A percentile compares a stretch with the other conserved stretches of the same genome.
Evolutionary conservation across 495 filamentous ascomycete genomes (phyloP).

Genomic region (Talaromyces ruber): DNA sequence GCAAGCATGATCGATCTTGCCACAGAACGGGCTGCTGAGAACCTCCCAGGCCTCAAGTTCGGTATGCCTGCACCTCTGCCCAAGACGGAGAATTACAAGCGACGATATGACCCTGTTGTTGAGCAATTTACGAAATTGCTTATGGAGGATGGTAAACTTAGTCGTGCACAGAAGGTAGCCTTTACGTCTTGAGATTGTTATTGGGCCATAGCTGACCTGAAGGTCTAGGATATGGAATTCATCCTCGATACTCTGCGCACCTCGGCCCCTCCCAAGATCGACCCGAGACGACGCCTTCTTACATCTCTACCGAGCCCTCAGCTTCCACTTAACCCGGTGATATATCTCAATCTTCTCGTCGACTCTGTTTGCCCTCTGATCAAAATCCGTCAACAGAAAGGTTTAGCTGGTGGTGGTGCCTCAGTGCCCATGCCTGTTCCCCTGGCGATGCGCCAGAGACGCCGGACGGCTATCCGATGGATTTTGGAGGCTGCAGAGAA

Average conservation of each 20-base stretch:
- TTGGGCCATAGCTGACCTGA: not conserved
- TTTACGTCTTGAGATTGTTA: not conserved
- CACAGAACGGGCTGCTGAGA: conserved; percentile 21
- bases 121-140: conserved; percentile 81
- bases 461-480: conserved; percentile 74
- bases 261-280: conserved; percentile 61
- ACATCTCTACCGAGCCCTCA: conserved; percentile 63
- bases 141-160: conserved; percentile 84
- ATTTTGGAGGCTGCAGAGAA: conserved; percentile 74
- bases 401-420: conserved; percentile 75
- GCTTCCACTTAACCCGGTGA: conserved; percentile 67
- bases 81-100: conserved; percentile 52
- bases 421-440: conserved; percentile 78
- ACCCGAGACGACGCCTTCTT: conserved; percentile 60
- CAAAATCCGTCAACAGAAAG: conserved; percentile 63
- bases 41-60: conserved; percentile 59
- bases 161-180: conserved; percentile 68
- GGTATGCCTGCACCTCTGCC: conserved; percentile 58
- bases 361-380: conserved; percentile 92
- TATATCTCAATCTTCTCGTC: conserved; percentile 78
- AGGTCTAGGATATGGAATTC: conserved; percentile 64
- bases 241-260: conserved; percentile 87
- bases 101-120: conserved; percentile 75
- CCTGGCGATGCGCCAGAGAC: conserved; percentile 61
- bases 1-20: conserved; percentile 30